Conservation (phyloP, 352 stramenopile genomes). For the Phytophthora pisi region DNA sequence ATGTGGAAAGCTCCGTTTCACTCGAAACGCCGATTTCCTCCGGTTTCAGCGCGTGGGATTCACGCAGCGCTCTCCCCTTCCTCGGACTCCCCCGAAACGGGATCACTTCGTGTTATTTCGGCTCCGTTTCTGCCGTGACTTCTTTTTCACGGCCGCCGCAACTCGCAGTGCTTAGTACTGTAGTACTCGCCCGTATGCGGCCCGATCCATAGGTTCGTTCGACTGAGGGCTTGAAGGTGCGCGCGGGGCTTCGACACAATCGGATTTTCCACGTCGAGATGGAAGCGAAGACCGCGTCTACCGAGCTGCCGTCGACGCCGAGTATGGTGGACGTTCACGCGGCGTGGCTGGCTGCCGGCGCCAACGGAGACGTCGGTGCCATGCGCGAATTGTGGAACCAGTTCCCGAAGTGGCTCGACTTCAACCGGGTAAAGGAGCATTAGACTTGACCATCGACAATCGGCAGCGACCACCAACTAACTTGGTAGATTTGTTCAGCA, state of each 20-base stretch:
- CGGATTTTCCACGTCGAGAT: constrained; percentile 13
- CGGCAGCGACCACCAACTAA: background rate
- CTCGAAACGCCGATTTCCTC: background rate
- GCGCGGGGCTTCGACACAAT: background rate
- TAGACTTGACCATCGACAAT: background rate
- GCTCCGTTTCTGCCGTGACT: constrained; percentile 5
- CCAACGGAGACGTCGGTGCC: constrained; percentile 8
- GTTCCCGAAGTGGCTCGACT: constrained; percentile 30
- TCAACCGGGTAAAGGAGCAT: constrained; percentile 20
- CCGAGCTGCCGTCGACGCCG: background rate
- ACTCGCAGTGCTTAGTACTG: background rate
- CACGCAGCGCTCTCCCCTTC: background rate
- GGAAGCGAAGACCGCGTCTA: background rate
- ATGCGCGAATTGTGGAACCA: constrained; percentile 18
- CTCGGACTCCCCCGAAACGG: background rate
- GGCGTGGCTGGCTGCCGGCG: constrained; percentile 27
- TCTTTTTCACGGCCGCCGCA: constrained; percentile 11
- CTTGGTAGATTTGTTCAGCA: constrained; percentile 8
- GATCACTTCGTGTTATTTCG: constrained; percentile 6
- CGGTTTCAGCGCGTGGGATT: background rate
- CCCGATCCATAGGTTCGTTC: background rate
- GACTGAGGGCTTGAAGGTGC: background rate
- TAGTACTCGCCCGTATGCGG: constrained; percentile 1
- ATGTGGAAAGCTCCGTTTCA: no score
- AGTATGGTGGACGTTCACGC: constrained; percentile 16